phyloP scores from a whole-genome alignment of 495 filamentous ascomycete genomes.

The Neurospora sp. region DNA sequence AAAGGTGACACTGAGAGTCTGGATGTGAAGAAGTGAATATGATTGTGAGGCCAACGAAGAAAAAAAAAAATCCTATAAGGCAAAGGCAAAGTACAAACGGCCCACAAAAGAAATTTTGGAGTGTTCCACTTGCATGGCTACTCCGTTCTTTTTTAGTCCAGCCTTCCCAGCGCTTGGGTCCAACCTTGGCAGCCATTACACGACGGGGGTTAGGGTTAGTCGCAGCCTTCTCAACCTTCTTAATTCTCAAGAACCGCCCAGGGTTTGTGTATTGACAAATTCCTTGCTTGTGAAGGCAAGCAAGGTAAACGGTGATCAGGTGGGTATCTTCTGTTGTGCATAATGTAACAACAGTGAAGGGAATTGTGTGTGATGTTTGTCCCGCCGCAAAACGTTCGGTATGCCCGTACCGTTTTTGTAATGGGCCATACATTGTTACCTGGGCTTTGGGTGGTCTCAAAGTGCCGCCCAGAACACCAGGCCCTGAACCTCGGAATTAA shows the following conservation, averaged over 20 bases:
- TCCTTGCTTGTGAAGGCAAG: background rate
- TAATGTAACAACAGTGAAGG: background rate
- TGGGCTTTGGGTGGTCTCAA: background rate
- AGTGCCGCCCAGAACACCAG: background rate
- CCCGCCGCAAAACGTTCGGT: background rate
- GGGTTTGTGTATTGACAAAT: background rate
- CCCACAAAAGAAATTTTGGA: slow-evolving; percentile 1
- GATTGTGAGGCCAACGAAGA: background rate
- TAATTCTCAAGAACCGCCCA: background rate
- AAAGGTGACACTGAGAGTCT: background rate
- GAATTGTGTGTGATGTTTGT: background rate
- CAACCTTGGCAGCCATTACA: background rate
- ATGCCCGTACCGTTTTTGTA: background rate
- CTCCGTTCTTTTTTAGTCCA: background rate
- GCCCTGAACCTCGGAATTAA: background rate
- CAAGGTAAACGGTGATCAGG: background rate
- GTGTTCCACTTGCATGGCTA: background rate
- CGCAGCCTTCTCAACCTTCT: background rate
- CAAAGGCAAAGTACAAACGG: background rate
- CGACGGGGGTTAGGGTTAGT: background rate
- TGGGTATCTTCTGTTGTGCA: background rate
- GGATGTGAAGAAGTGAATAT: background rate
- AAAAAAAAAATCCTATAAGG: background rate
- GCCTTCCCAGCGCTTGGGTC: background rate
- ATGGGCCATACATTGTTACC: background rate